phyloP scores from a whole-genome alignment of 805 yeast species.

The Kodamaea neixiangensis region DNA sequence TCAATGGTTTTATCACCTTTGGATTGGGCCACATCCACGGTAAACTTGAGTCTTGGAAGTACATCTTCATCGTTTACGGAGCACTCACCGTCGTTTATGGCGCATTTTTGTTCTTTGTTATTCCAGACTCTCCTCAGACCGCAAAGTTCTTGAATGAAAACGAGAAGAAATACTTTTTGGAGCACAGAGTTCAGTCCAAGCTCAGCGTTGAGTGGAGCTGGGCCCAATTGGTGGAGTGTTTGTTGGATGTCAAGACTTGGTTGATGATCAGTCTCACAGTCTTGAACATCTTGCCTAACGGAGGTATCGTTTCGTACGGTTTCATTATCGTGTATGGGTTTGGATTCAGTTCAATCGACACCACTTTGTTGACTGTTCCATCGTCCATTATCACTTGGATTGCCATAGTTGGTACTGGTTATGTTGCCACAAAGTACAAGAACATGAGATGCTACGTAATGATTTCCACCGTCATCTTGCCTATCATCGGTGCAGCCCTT shows the following conservation, averaged over 20 bases:
- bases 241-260: constrained; percentile 39
- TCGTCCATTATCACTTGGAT: constrained; percentile 11
- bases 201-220: constrained; percentile 26
- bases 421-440: constrained; percentile 4
- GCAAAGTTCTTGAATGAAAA: constrained; percentile 27
- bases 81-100: constrained; percentile 55
- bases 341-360: constrained; percentile 11
- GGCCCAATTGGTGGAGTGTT: constrained; percentile 38
- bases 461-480: constrained; percentile 15
- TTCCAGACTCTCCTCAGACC: constrained; percentile 55
- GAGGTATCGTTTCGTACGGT: constrained; percentile 39
- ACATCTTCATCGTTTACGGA: constrained; percentile 62
- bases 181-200: constrained; percentile 17
- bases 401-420: constrained; percentile 12
- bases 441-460: constrained; percentile 11
- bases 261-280: constrained; percentile 28
- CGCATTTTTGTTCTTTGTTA: constrained; percentile 43
- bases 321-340: constrained; percentile 27
- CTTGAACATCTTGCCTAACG: constrained; percentile 34
- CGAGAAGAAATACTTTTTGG: constrained; percentile 35
- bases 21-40: constrained; percentile 32
- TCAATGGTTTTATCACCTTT: constrained; percentile 56
- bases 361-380: constrained; percentile 12
- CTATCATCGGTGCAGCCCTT: constrained; percentile 28
- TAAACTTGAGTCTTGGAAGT: constrained; percentile 55